Base-by-base conservation (phyloP, 2,329 filamentous ascomycete species). In the Penicillium oxalicum region DNA sequence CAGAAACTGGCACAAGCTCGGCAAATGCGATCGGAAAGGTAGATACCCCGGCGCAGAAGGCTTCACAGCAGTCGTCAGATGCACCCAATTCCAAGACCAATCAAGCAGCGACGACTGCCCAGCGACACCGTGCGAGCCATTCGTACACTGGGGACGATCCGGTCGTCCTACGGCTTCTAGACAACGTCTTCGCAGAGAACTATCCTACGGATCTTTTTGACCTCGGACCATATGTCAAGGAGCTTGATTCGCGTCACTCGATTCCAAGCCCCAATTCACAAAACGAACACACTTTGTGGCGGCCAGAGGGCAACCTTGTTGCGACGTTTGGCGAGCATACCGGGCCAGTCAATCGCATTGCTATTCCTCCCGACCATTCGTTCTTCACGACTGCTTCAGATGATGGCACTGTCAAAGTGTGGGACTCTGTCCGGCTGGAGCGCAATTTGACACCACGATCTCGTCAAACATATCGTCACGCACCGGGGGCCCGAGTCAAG, bases 311-410 rank as follows among this genome's bases (percentile, higher is more conserved):
- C 1, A 84, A 83, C 44, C 77, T 97, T 7, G 86, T 97, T 18
- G 89, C 91, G 2, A 88, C 88, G 1, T 90, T 97, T 62, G 83
- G 87, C 1, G 93, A 98, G 65, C 93, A 98, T 64, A 83, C 78
- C 27, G 88, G 83, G 0, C 81, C 88, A 6, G 82, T 97, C 55
- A 95, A 87, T 61, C 82, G 91, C 8, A 81, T 97, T 9, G 76
- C 87, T 2, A 81, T 89, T 6, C 85, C 93, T 1, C 89, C 91
- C 0, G 93, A 98, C 63, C 91, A 98, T 65, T 74, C 84, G 4
- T 98, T 98, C 71, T 98, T 98, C 68, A 79, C 96, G 48, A 97
- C 93, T 0, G 91, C 84, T 5, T 91, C 91, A 8, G 88, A 95
- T 61, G 93, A 98, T 68, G 88, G 93, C 2, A 83, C 81, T 5